Evolutionary conservation across 1,139 yeast species (phyloP).

Genomic region (Kodamaea suecica): DNA sequence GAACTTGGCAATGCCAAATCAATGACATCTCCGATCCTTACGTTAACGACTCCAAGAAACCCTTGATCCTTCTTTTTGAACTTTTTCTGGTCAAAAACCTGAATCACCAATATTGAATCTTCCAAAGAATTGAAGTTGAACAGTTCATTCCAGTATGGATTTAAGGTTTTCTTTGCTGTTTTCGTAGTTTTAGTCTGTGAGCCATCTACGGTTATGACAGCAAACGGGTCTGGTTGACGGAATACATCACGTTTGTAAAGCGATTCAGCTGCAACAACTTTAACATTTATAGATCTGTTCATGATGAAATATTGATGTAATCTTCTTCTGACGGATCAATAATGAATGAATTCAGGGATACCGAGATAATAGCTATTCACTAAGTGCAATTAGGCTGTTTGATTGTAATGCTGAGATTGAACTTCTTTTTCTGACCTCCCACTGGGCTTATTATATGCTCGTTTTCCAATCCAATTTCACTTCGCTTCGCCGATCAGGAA

Average conservation of each 20-base stretch:
- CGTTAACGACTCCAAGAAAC: constrained; percentile 93
- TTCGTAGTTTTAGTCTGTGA: constrained; percentile 93
- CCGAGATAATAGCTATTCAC: too few relatives aligned
- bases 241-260: constrained; percentile 93
- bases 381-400: too few relatives aligned
- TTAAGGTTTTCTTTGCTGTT: constrained; percentile 88
- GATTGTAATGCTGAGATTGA: too few relatives aligned
- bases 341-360: too few relatives aligned
- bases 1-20: constrained; percentile 58
- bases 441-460: too few relatives aligned
- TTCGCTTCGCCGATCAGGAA: too few relatives aligned
- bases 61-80: constrained; percentile 99
- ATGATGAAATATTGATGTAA: constrained; percentile 5
- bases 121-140: constrained; percentile 77
- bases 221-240: constrained; percentile 96
- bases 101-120: constrained; percentile 84
- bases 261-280: constrained; percentile 94
- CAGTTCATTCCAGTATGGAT: constrained; percentile 97
- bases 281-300: constrained; percentile 51
- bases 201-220: constrained; percentile 95
- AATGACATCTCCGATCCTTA: constrained; percentile 84
- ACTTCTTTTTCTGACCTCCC: too few relatives aligned
- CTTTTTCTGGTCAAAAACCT: constrained; percentile 94
- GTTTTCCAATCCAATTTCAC: too few relatives aligned
- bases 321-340: neutral